Base-by-base conservation (phyloP, 225 moss, liverwort and hornwort species). In the Marchantia polymorpha region DNA sequence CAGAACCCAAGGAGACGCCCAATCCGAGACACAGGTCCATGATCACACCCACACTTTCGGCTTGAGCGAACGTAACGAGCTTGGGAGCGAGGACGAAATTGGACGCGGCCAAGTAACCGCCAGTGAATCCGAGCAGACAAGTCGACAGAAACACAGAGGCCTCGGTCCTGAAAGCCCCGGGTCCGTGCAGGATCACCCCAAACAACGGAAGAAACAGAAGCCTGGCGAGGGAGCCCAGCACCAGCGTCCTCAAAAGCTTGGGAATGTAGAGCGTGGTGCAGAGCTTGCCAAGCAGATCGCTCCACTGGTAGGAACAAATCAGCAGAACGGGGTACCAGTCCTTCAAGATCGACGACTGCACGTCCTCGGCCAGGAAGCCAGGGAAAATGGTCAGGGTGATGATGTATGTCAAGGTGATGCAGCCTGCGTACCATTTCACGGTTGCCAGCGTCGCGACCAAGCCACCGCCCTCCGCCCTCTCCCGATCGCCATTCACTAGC, bases 301-400 rank as follows among this genome's bases (percentile, higher is more conserved):
- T 82, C 14, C 87, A 51, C 64, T 92, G 83, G 71, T 87, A 92
- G 14, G 77, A 5, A 31, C 58, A 25, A 30, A 92, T 90, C 12
- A 92, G 91, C 64, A 92, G 31, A 31, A 92, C 83, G 10, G 91
- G 90, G 72, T 87, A 92, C 91, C 91, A 91, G 79, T 91, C 91
- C 20, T 89, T 89, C 25, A 91, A 67, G 31, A 64, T 52, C 16
- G 64, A 69, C 19, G 91, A 92, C 70, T 90, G 88, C 30, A 92
- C 91, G 73, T 92, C 91, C 82, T 92, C 91, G 0, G 91, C 17
- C 74, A 92, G 85, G 39, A 31, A 92, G 15, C 91, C 91, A 3
- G 91, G 91, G 50, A 92, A 92, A 51, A 92, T 92, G 78, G 89
- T 12, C 87, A 92, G 56, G 10, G 90, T 90, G 9, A 92, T 85